Base-by-base conservation (phyloP, 2,329 filamentous ascomycete species). In the Lasiodiplodia sp. region DNA sequence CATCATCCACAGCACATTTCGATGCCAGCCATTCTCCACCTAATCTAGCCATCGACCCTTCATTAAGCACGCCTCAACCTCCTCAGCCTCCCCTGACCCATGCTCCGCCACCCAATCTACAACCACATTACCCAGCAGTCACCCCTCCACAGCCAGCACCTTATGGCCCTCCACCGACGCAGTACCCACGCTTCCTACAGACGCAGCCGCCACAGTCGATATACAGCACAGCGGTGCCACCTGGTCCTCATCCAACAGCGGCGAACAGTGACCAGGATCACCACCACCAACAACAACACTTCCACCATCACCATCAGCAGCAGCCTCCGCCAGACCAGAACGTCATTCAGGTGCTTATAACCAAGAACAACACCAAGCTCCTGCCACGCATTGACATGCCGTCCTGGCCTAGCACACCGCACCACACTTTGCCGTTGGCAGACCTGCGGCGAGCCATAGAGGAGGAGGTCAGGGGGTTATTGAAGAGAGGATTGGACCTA, bases 1-100 rank as follows among this genome's bases (percentile, higher is more conserved):
- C 55, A 10, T n/a, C 44, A 21, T 47, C 44, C 18, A 21, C 44
- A 47, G 49, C 37, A 12, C 38, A 23, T 18, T 51, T 69, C 56
- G 68, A 69, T 10, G 23, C 55, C 4, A 72, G 71, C 44, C 69
- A 71, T 2, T 68, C 68, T n/a, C 71, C 70, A 10, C 63, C 56
- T 18, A 34, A 63, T 25, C 44, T 44, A 6, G 44, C 44, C 18
- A 57, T 67, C 3, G 65, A 67, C 28, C 65, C 53, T 14, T 47
- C 65, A 7, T 34, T 68, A 37, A 44, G 52, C 34, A 37, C 25
- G 16, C 52, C 55, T 56, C 63, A 28, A 5, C 34, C 49, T 37
- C 65, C 52, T 23, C 10, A 31, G 1, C 31, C 12, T 7, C 23
- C 14, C 12, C 23, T 21, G 14, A n/a, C 38, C 38, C 53, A 51